A percentile compares a stretch with the other conserved stretches of the same genome.
These are phyloP conservation scores for Eragrostis curvula DNA, from an alignment of 176 grass and related monocot species.

Conservation along the genomic window DNA sequence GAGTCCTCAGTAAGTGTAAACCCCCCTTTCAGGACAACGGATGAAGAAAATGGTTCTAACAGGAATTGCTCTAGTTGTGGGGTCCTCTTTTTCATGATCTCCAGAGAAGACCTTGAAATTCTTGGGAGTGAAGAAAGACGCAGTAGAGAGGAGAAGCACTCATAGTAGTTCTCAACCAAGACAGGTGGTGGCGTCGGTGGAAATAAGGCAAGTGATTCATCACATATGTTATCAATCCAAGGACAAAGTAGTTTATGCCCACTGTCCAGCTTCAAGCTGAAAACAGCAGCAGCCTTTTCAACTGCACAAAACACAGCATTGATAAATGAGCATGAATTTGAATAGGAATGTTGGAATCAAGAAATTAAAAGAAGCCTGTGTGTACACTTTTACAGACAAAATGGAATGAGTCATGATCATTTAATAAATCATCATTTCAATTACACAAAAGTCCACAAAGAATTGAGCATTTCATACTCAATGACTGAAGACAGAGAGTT, in stretches of 20 bases:
- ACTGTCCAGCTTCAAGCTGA: slow-evolving; percentile 86
- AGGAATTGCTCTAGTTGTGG: slow-evolving; percentile 71
- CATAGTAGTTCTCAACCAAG: slow-evolving; percentile 69
- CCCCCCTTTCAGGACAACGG: slow-evolving; percentile 53
- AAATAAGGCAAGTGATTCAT: slow-evolving; percentile 84
- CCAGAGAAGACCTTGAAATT: slow-evolving; percentile 68
- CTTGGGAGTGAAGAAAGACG: slow-evolving; percentile 72
- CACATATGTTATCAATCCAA: slow-evolving; percentile 96
- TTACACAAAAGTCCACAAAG: slow-evolving; percentile 7
- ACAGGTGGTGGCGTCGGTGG: slow-evolving; percentile 80
- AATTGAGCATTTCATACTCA: not conserved
- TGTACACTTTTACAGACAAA: not conserved
- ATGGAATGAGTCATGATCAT: not conserved
- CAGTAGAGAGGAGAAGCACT: slow-evolving; percentile 62
- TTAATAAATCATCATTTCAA: slow-evolving; percentile 12
- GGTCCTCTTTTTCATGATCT: slow-evolving; percentile 73
- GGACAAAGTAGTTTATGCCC: slow-evolving; percentile 96
- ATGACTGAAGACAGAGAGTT: slow-evolving; percentile 4
- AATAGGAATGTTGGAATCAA: slow-evolving; percentile 30
- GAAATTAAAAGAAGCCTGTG: not conserved
- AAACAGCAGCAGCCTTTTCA: slow-evolving; percentile 93
- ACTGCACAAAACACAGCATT: slow-evolving; percentile 63
- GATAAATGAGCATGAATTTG: not conserved
- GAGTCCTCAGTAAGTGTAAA: slow-evolving; percentile 60
- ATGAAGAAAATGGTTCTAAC: slow-evolving; percentile 48